Evolutionary conservation across 2,329 filamentous ascomycete genomes (phyloP), one percentile per base, ranked within the genome.

Genomic region (Trichoderma sp.): DNA sequence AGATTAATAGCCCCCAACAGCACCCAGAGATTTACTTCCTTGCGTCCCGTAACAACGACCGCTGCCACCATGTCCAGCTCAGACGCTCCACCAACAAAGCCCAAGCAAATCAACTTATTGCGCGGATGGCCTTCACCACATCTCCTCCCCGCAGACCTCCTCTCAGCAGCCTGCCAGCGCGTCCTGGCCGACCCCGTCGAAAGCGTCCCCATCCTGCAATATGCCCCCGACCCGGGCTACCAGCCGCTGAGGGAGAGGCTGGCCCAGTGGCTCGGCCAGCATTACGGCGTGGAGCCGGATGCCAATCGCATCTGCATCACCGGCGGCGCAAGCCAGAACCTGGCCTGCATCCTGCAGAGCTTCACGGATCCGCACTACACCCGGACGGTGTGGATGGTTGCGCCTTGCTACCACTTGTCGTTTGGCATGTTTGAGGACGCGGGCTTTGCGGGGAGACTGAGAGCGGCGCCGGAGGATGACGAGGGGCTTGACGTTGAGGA

Each of bases 401-500:
- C 91, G 24, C 94, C 94, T 5, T 91, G 90, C 58, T 97, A 97
- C 77, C 91, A 93, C 79, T 83, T 97, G n/a, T 91, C 90, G 0
- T 94, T 91, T 75, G 85, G 90, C n/a, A 92, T 97, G 68, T 94
- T 97, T 75, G 89, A 91, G 69, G 94, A 97, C 79, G 84, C 89
- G 5, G 91, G 93, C 1, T 93, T 97, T 72, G 82, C 83, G 5
- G 86, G 85, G 4, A 86, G 89, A 43, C 76, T 96, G 75, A 85
- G 84, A 60, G 90, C 89, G 1, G 86, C 94, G 14, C 90, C 90
- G 0, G 93, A 97, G 80, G 92, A 95, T 75, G 87, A 87, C 0
- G 88, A 93, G 74, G 94, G 94, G 0, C 81, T 97, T 49, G 89
- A 97, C 77, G 78, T 96, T 28, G 85, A 82, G 1, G 86, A 81